Percentiles rank a stretch among this genome's conserved stretches.
These are phyloP conservation scores for Syzygium oleosum DNA, from an alignment of 345 rosid genomes.

Conservation along the genomic window DNA sequence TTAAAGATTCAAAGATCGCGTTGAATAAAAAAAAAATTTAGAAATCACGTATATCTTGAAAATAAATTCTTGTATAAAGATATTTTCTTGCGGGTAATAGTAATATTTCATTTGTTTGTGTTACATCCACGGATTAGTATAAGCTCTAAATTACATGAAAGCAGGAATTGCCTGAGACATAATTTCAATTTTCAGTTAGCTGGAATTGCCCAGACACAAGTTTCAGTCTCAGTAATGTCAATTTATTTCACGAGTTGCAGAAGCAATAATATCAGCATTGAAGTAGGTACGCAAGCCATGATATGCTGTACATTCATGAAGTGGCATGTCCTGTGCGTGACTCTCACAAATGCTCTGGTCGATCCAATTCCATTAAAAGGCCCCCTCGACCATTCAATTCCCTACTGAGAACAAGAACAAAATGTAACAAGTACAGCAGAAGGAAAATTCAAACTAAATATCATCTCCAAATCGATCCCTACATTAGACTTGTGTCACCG, in stretches of 20 bases:
- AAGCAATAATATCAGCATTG: neutral
- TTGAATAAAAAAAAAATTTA: neutral
- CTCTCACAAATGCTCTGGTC: neutral
- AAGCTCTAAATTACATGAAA: neutral
- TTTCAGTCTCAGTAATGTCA: neutral
- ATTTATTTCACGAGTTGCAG: neutral
- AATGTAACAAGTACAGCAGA: neutral
- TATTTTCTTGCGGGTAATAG: neutral
- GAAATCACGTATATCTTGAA: neutral
- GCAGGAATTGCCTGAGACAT: neutral
- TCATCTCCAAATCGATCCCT: neutral
- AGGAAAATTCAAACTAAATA: neutral
- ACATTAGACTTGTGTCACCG: neutral
- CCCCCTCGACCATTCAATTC: neutral
- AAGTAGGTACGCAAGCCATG: neutral
- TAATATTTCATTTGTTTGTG: neutral
- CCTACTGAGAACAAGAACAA: neutral
- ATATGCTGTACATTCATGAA: neutral
- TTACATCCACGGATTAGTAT: neutral
- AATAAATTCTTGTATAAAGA: neutral
- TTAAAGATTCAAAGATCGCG: neutral
- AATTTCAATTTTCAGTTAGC: neutral
- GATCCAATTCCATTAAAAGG: neutral
- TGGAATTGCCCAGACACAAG: neutral
- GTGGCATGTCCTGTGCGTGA: neutral